Base-by-base conservation (phyloP, 225 moss, liverwort and hornwort genomes). In the Thuidium tamariscinum region DNA sequence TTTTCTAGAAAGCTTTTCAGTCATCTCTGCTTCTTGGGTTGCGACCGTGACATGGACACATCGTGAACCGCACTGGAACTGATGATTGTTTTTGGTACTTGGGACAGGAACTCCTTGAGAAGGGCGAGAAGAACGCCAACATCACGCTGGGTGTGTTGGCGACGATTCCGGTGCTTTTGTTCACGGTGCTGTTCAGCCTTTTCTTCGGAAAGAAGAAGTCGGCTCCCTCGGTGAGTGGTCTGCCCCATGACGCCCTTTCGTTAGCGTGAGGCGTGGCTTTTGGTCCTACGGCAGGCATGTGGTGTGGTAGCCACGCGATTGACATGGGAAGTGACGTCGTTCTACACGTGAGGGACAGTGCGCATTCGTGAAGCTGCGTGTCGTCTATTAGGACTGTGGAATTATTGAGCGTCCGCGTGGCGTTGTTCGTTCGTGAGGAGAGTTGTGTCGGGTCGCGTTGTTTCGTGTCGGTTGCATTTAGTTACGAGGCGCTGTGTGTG, bases 101-200 rank as follows among this genome's bases (percentile, higher is more conserved):
- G 80, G 64, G 17, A 7, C 91, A 94, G 94, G 91, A 91, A 8
- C 46, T 90, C 3, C 76, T 94, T 19, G 91, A 88, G 52, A 87
- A 91, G 85, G 93, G 91, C 17, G 94, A 94, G 89, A 89, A 89
- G 82, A 94, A 94, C 70, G 86, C 68, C 9, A 94, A 79, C 70
- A 12, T 92, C 20, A 89, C 90, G 17, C 42, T 94, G 37, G 91
- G 89, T 37, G 82, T 94, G 9, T 62, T 94, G 76, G 94, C 90
- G n/a, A 91, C 89, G 34, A 82, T 93, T 60, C 91, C 91, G 4
- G 74, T 94, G 26, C 90, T 94, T 56, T 55, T 94, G 78, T 52
- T 94, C 18, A 91, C 92, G 17, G 15, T 89, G 46, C 48, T 93
- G 61, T 88, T 89, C 49, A 91, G 92, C 87, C 19, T 91, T 64